Conservation (phyloP, 1,284 basidiomycete species). For the Thecaphora thlaspeos region DNA sequence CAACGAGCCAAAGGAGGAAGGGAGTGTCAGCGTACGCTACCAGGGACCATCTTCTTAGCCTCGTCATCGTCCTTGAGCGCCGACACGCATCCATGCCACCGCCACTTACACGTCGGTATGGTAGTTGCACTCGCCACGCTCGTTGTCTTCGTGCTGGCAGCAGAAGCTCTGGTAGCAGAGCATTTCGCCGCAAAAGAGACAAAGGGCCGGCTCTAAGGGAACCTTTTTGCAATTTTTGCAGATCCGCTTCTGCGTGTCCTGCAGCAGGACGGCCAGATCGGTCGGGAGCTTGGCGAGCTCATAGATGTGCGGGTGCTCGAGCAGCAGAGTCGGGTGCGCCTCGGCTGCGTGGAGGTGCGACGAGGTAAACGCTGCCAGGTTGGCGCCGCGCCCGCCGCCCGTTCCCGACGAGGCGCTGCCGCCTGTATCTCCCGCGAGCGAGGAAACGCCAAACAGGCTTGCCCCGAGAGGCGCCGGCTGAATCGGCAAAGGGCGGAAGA, state of each 20-base stretch:
- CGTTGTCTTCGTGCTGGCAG: slow-evolving; percentile 72
- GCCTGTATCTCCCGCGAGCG: background rate
- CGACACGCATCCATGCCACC: too few relatives aligned
- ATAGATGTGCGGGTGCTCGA: slow-evolving; percentile 81
- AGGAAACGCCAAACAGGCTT: slow-evolving; percentile 6
- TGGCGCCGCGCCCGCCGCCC: too few relatives aligned
- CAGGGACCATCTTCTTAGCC: background rate
- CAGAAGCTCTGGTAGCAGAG: slow-evolving; percentile 92
- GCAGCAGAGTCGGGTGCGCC: slow-evolving; percentile 60
- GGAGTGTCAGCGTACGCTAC: too few relatives aligned
- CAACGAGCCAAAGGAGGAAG: too few relatives aligned
- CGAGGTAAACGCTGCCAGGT: slow-evolving; percentile 11
- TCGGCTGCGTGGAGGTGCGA: slow-evolving; percentile 36
- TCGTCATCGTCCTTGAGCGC: too few relatives aligned
- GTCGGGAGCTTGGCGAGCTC: slow-evolving; percentile 77
- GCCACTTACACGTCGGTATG: slow-evolving; percentile 73
- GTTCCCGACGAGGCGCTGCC: background rate
- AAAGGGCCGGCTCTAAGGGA: slow-evolving; percentile 84
- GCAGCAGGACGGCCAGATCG: slow-evolving; percentile 79
- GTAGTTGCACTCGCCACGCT: slow-evolving; percentile 81
- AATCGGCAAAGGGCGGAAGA: slow-evolving; percentile 55
- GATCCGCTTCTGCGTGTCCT: slow-evolving; percentile 67
- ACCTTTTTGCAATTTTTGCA: slow-evolving; percentile 78
- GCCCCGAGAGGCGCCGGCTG: slow-evolving; percentile 30
- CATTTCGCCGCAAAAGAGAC: slow-evolving; percentile 82